Base-by-base conservation (phyloP, 2,329 filamentous ascomycete genomes). In the Exophiala aquamarina region DNA sequence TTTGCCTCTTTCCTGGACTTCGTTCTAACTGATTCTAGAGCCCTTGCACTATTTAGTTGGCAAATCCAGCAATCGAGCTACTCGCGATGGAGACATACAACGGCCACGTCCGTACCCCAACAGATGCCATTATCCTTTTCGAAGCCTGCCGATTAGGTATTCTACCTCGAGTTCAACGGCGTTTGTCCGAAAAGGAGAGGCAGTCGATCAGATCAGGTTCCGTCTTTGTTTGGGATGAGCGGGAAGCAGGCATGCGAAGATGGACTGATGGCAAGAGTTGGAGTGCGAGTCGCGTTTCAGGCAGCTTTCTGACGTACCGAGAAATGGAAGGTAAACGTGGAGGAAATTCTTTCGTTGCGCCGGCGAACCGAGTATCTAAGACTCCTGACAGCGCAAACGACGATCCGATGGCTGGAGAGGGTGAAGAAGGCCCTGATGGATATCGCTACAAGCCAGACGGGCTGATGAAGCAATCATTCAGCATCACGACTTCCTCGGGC, bases 211-310 rank as follows among this genome's bases (percentile, higher is more conserved):
- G 89, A 63, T 95, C 92, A 1, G 93, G 93, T 34, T 98, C 93
- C 0, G 92, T 98, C 3, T 98, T 97, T 63, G 93, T 98, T n/a
- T 98, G 93, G 93, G 93, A 98, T 68, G 93, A 98, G 75, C 79
- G 92, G 60, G 93, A 98, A 74, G 93, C 93, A 9, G 93, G 93
- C 58, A 98, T 98, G 93, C 81, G 93, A 63, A 79, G 93, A 68
- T 98, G 93, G 93, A 98, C 93, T 1, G 93, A 98, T 61, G 93
- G 93, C 47, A 98, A 98, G 69, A 97, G 92, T 28, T 98, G 93
- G 93, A 97, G 92, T 64, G 93, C 93, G 26, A 97, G 92, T 71
- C 83, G 93, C 54, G 93, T 98, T 1, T 97, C 92, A 0, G 93
- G 93, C 41, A 97, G 93, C 72, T 98, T 98, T 67, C 71, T 98